Evolutionary conservation across 768 basidiomycete species (phyloP).

Genomic region (Rhodotorula graminis): DNA sequence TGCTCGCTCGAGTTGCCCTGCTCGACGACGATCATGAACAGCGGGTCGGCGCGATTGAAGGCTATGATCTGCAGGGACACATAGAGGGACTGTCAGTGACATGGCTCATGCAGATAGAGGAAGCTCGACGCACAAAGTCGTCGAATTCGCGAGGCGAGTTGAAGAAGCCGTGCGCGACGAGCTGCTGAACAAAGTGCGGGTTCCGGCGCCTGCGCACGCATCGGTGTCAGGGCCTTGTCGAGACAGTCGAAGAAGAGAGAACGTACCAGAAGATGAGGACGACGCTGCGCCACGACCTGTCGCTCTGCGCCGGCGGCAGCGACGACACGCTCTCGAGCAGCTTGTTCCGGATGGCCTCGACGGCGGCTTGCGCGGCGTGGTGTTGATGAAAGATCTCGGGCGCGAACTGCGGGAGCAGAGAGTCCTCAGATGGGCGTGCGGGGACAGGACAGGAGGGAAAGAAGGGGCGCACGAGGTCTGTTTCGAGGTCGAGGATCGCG

Average conservation of each 20-base stretch:
- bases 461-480: slow-evolving; percentile 3
- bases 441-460: no score
- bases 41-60: slow-evolving; percentile 6
- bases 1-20: background rate
- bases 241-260: no score
- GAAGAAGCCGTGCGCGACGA: background rate
- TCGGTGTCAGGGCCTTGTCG: background rate
- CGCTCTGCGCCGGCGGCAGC: background rate
- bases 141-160: background rate
- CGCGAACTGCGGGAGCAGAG: slow-evolving; percentile 1
- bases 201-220: background rate
- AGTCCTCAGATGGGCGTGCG: no score
- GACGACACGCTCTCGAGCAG: background rate
- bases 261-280: slow-evolving; percentile 3
- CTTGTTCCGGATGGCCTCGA: background rate
- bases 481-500: slow-evolving; percentile 18
- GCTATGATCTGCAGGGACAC: background rate
- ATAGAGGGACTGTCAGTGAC: no score
- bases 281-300: background rate
- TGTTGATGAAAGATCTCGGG: slow-evolving; percentile 1
- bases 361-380: background rate
- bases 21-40: slow-evolving; percentile 4
- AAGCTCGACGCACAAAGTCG: background rate
- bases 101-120: background rate
- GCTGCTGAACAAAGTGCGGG: background rate